phyloP scores from a whole-genome alignment of 192 early-diverging fungal genomes.

The Borealophlyctis nickersoniae region DNA sequence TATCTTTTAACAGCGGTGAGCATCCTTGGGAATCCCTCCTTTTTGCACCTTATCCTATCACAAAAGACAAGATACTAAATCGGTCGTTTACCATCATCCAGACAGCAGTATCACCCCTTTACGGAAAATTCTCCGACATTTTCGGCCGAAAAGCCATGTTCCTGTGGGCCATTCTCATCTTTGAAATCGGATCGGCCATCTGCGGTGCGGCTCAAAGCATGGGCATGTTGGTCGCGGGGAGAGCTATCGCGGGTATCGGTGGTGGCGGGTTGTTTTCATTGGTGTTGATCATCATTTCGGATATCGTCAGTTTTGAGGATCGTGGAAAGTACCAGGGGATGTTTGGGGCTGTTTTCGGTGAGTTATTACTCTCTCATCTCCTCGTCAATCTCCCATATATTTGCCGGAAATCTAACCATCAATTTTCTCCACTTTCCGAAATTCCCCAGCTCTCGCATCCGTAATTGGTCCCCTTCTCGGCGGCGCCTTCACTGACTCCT shows the following conservation, averaged over 20 bases:
- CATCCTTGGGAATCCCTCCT: conserved; percentile 2
- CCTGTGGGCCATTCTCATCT: conserved; percentile 69
- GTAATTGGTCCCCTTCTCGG: conserved; percentile 83
- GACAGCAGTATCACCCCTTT: conserved; percentile 70
- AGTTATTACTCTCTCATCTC: background rate
- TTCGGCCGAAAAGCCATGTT: conserved; percentile 85
- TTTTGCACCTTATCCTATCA: background rate
- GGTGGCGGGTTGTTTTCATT: conserved; percentile 71
- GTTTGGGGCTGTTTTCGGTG: conserved; percentile 73
- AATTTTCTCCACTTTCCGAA: background rate
- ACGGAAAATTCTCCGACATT: conserved; percentile 88
- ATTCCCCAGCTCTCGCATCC: conserved; percentile 48
- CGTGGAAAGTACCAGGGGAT: conserved; percentile 87
- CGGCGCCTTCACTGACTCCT: conserved; percentile 72
- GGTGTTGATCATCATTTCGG: conserved; percentile 80
- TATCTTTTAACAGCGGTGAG: conserved; percentile 23
- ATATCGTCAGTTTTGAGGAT: conserved; percentile 71
- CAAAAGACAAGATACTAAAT: background rate
- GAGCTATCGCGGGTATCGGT: conserved; percentile 80
- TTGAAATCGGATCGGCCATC: conserved; percentile 76
- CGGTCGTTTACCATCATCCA: conserved; percentile 11
- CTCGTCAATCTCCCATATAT: background rate
- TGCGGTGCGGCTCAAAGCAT: conserved; percentile 69
- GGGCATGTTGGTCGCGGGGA: conserved; percentile 66
- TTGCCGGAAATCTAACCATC: background rate